A percentile compares a stretch with the other conserved stretches of the same genome.
Evolutionary conservation across 1,284 basidiomycete genomes (phyloP).

Genomic region (Naganishia cerealis): DNA sequence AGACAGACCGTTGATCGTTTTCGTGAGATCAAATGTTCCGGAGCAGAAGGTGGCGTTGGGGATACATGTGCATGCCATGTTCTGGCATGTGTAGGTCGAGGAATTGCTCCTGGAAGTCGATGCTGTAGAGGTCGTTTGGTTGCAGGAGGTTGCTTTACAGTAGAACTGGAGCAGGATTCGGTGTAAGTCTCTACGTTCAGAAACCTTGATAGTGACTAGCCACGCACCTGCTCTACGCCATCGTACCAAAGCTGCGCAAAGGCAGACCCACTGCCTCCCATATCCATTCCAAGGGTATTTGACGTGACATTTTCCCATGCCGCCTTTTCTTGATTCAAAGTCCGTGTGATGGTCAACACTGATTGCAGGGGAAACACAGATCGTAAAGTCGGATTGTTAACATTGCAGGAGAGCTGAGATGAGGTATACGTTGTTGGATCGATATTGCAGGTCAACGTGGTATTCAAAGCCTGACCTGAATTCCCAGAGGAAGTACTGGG

Average conservation of each 20-base stretch:
- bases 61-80: constrained; percentile 72
- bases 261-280: constrained; percentile 61
- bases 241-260: constrained; percentile 78
- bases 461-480: constrained; percentile 36
- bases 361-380: constrained; percentile 67
- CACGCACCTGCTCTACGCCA: constrained; percentile 65
- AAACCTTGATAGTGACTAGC: background rate
- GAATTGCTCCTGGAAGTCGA: constrained; percentile 47
- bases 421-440: constrained; percentile 42
- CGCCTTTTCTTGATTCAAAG: constrained; percentile 63
- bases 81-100: constrained; percentile 66
- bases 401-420: constrained; percentile 45
- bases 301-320: constrained; percentile 61
- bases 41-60: constrained; percentile 73
- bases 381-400: constrained; percentile 75
- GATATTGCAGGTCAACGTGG: constrained; percentile 40
- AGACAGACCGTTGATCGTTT: constrained; percentile 56
- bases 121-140: constrained; percentile 58
- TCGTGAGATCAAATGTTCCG: constrained; percentile 58
- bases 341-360: constrained; percentile 71
- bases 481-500: constrained; percentile 44
- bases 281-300: constrained; percentile 53
- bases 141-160: constrained; percentile 70
- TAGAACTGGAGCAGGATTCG: constrained; percentile 60
- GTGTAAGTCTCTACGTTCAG: background rate